Conservation (phyloP, 768 basidiomycete species). For the Leccinum broughii region DNA sequence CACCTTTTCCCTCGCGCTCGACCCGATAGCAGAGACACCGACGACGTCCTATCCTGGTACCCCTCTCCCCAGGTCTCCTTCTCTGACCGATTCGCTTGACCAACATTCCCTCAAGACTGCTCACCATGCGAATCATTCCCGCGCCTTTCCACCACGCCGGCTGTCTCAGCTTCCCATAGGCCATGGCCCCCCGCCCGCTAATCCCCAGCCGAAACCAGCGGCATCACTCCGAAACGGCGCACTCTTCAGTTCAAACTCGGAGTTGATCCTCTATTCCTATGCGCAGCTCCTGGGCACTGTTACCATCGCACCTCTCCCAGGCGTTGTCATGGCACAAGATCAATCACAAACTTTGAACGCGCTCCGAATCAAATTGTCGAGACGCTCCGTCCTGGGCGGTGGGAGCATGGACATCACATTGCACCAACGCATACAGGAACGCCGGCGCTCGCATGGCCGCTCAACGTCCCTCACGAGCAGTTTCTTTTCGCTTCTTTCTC, state of each 20-base stretch:
- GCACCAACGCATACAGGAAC: slow-evolving; percentile 23
- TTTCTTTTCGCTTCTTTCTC: slow-evolving; percentile 48
- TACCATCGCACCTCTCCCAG: slow-evolving; percentile 51
- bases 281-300: slow-evolving; percentile 75
- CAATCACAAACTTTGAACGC: slow-evolving; percentile 46
- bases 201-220: slow-evolving; percentile 15
- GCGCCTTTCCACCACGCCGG: slow-evolving; percentile 27
- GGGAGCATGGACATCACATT: slow-evolving; percentile 80
- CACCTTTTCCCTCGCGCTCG: slow-evolving; percentile 48
- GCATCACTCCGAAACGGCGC: slow-evolving; percentile 40
- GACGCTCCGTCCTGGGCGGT: slow-evolving; percentile 49
- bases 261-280: slow-evolving; percentile 83
- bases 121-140: slow-evolving; percentile 39
- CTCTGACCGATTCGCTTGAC: slow-evolving; percentile 31
- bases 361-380: slow-evolving; percentile 52
- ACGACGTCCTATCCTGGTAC: slow-evolving; percentile 40
- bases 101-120: slow-evolving; percentile 24
- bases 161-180: slow-evolving; percentile 50
- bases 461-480: slow-evolving; percentile 55
- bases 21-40: slow-evolving; percentile 48
- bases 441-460: slow-evolving; percentile 44
- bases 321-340: slow-evolving; percentile 41
- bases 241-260: slow-evolving; percentile 52
- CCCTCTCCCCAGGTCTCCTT: slow-evolving; percentile 32
- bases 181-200: slow-evolving; percentile 36